Evolutionary conservation across 371 early-diverging fungal species (phyloP), one percentile per base, ranked within the genome.

Genomic region (Saksenaea oblongispora): DNA sequence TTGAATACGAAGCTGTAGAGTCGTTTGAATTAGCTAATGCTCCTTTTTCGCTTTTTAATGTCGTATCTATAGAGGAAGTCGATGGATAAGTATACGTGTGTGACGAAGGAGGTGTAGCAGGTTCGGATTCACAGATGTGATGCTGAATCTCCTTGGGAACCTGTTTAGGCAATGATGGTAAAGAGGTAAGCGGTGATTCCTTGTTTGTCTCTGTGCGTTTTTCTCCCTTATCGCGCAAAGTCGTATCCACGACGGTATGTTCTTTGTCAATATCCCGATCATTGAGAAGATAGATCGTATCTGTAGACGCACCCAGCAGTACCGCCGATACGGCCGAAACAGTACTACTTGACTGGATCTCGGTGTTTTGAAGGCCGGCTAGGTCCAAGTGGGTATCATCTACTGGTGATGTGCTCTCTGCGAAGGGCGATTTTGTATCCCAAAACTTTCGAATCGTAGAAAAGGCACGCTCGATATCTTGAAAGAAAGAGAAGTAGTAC

Each of bases 401-500:
- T 36, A 8, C 24, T 60, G 1, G 28, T 31, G 26, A 22, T 18
- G 14, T 24, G 26, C 39, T 34, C 10, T 18, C 27, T 37, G 13
- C 2, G 57, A 26, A 11, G 8, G 28, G 58, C 24, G 35, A 42
- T 15, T 24, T 69, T n/a, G 36, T 64, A 34, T 58, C 47, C 66
- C 71, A 62, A 24, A 66, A 66, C 5, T 44, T 51, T 47, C 70
- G 59, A 44, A 78, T 59, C 11, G 69, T 65, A 0, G 34, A 62
- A 51, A 72, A 66, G 0, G 81, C 72, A 14, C 51, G 67, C 17
- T 75, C 58, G 8, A 80, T 76, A 31, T 84, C 73, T 7, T 73
- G 73, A 54, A 89, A 89, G 64, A 85, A 90, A 0, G 89, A 79
- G 71, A 90, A 91, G 54, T 82, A 87, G 51, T 89, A 90, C 88